Evolutionary conservation across 2,329 filamentous ascomycete species (phyloP).

Genomic region (Neoarthrinium moseri): DNA sequence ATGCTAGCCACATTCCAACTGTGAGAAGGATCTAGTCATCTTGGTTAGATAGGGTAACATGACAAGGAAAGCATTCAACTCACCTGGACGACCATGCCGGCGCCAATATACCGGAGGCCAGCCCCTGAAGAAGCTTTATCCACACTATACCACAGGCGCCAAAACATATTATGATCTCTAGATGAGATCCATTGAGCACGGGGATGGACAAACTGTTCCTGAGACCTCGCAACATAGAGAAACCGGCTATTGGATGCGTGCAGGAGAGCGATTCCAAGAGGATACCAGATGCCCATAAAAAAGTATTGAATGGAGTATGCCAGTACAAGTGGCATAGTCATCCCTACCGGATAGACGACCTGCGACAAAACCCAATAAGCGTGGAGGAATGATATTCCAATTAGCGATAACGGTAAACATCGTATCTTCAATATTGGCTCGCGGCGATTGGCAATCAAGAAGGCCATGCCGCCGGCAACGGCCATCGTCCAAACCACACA

Average conservation of each 20-base stretch:
- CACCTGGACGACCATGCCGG: slow-evolving; percentile 50
- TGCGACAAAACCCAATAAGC: slow-evolving; percentile 39
- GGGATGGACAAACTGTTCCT: slow-evolving; percentile 39
- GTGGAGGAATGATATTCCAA: slow-evolving; percentile 36
- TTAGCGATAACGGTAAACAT: slow-evolving; percentile 38
- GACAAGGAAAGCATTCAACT: no score
- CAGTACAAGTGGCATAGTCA: slow-evolving; percentile 35
- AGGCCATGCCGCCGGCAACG: slow-evolving; percentile 32
- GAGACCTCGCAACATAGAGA: slow-evolving; percentile 47
- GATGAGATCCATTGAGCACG: no score
- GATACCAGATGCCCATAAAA: slow-evolving; percentile 59
- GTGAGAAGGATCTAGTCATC: slow-evolving; percentile 53
- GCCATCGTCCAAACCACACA: slow-evolving; percentile 23
- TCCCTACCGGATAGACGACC: slow-evolving; percentile 39
- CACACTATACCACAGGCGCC: no score
- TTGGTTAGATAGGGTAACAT: no score
- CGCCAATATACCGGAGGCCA: slow-evolving; percentile 42
- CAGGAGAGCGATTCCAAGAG: slow-evolving; percentile 57
- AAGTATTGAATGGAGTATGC: slow-evolving; percentile 55
- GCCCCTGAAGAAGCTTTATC: no score
- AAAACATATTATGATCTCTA: no score
- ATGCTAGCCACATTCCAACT: slow-evolving; percentile 54
- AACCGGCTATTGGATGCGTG: slow-evolving; percentile 55
- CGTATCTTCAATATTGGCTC: slow-evolving; percentile 38
- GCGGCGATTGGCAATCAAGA: slow-evolving; percentile 31